Base-by-base conservation (phyloP, 805 yeast species). In the Yarrowia phangngaensis region DNA sequence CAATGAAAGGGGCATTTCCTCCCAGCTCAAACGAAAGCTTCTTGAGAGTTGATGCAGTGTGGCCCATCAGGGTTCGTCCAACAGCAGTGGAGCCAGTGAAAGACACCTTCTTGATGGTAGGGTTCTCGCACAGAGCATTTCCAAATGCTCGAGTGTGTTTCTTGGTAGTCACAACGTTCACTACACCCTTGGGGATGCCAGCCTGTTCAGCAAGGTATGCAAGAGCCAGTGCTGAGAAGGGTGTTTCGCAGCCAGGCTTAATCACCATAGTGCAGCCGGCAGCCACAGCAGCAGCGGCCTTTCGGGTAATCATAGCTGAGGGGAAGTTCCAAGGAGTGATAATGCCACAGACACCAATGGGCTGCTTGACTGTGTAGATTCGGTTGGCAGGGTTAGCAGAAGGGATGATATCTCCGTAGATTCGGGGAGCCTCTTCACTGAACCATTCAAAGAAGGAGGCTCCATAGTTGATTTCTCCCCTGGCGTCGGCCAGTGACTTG, bases 401-500 rank as follows among this genome's bases (percentile, higher is more conserved):
- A n/a, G 75, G 73, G 49, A 83, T 76, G 13, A 73, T 67, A 54
- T 79, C 81, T n/a, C 90, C 92, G 48, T 76, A 68, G 20, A 75
- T 64, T 56, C 87, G 73, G 29, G 87, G 84, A 6, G 90, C 90
- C 41, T 59, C 59, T 63, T 83, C 92, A 23, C 94, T 72, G 61
- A 79, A 89, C 96, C 97, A 89, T 60, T 86, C 88, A 63, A 85
- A 83, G 64, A 83, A 88, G 6, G 84, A 75, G 1, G 86, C 82
- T 8, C 83, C 80, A 56, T 80, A 79, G 41, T 56, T 51, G 20
- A 83, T 72, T 61, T 84, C 92, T 4, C 88, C 89, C 41, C 66
- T 60, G n/a, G 90, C 80, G 60, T 84, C 92, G 1, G 77, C 72
- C 11, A 72, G 64, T 1, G 89, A 75, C 64, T 84, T 84, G 26